Evolutionary conservation across 106 monocot species (phyloP).

Genomic region (Iris macrosiphon): DNA sequence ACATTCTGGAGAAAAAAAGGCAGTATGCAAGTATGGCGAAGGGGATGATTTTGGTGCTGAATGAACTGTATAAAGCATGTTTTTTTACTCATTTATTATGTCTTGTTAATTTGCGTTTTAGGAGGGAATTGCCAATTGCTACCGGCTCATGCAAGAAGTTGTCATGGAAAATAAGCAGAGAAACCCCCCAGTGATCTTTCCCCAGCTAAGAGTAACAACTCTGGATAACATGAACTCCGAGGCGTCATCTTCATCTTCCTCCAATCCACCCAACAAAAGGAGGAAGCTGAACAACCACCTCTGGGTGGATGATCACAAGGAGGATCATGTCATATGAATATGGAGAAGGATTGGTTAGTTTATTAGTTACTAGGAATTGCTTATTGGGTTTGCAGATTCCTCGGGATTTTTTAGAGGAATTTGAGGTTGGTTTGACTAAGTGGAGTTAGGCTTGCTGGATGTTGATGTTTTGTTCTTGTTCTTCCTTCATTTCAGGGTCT

Average conservation of each 20-base stretch:
- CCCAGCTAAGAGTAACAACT: slow-evolving; percentile 23
- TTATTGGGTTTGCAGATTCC: slow-evolving; percentile 21
- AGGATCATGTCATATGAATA: too few relatives aligned
- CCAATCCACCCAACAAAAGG: slow-evolving; percentile 31
- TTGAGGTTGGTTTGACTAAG: slow-evolving; percentile 11
- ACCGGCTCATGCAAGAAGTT: slow-evolving; percentile 41
- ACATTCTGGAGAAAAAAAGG: too few relatives aligned
- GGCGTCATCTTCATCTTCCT: slow-evolving; percentile 18
- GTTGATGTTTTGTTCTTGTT: slow-evolving; percentile 1
- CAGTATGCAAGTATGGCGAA: too few relatives aligned
- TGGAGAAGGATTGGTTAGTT: neutral
- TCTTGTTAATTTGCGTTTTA: slow-evolving; percentile 3
- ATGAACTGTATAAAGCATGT: neutral
- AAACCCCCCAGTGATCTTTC: slow-evolving; percentile 15
- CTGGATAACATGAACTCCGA: slow-evolving; percentile 5
- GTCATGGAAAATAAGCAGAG: slow-evolving; percentile 13
- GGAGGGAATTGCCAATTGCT: slow-evolving; percentile 53
- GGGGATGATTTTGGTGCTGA: too few relatives aligned
- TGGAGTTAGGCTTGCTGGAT: neutral
- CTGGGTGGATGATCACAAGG: slow-evolving; percentile 16
- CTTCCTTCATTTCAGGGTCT: too few relatives aligned
- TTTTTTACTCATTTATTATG: too few relatives aligned
- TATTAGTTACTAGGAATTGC: neutral
- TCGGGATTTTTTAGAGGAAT: slow-evolving; percentile 25
- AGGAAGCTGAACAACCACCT: slow-evolving; percentile 39